Evolutionary conservation across 1,284 basidiomycete genomes (phyloP).

Genomic region (Rhodotorula sp.): DNA sequence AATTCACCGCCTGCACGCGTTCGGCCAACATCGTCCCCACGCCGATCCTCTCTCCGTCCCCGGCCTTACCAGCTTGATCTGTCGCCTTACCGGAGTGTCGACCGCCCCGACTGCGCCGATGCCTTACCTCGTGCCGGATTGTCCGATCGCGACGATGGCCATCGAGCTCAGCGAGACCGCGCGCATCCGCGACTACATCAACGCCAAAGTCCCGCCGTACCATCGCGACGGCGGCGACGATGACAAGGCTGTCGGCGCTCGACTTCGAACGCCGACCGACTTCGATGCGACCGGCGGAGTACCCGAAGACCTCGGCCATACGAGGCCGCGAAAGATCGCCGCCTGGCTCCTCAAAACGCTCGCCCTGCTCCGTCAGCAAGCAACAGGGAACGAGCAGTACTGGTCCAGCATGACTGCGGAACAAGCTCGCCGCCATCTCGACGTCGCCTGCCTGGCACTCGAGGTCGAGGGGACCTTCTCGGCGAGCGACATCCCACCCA

Average conservation of each 20-base stretch:
- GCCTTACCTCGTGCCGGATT: slow-evolving; percentile 46
- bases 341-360: slow-evolving; percentile 62
- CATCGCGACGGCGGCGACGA: not conserved
- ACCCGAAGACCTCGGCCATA: slow-evolving; percentile 9
- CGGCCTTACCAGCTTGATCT: slow-evolving; percentile 63
- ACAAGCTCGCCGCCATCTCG: slow-evolving; percentile 64
- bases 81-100: slow-evolving; percentile 52
- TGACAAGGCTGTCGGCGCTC: not conserved
- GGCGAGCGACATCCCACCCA: slow-evolving; percentile 62
- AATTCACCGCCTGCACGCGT: slow-evolving; percentile 20
- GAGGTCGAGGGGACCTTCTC: slow-evolving; percentile 67
- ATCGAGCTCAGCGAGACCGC: slow-evolving; percentile 60
- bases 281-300: slow-evolving; percentile 1
- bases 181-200: slow-evolving; percentile 66
- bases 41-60: slow-evolving; percentile 58
- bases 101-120: slow-evolving; percentile 8
- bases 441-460: slow-evolving; percentile 64
- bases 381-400: slow-evolving; percentile 54
- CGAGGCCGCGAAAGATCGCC: slow-evolving; percentile 61
- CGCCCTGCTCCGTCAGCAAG: slow-evolving; percentile 54
- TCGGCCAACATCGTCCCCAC: slow-evolving; percentile 47
- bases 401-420: slow-evolving; percentile 57
- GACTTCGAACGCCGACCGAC: not conserved
- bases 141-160: slow-evolving; percentile 62
- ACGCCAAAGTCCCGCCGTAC: slow-evolving; percentile 60